Percentiles rank a stretch among this genome's conserved stretches.
These are phyloP conservation scores for Xylariales sp. DNA, from an alignment of 2,329 filamentous ascomycete species.

Conservation along the genomic window DNA sequence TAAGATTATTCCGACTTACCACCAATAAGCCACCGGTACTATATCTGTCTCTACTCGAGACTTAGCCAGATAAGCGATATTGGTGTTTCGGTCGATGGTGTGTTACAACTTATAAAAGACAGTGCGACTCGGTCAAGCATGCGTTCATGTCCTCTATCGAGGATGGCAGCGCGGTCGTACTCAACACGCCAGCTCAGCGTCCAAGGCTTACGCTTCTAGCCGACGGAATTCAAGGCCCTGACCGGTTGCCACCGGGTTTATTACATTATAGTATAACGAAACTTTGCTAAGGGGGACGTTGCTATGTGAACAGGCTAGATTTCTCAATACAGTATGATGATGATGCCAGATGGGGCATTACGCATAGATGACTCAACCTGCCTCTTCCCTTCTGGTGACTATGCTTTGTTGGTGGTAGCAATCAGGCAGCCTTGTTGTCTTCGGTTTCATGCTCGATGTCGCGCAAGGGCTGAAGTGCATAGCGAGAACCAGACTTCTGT, in stretches of 20 bases:
- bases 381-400: conserved; percentile 5
- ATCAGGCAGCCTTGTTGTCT: conserved; percentile 30
- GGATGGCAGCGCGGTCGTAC: conserved; percentile 4
- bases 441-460: conserved; percentile 26
- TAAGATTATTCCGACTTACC: conserved; percentile 17
- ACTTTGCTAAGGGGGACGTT: conserved; percentile 11
- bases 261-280: not conserved
- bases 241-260: conserved; percentile 6
- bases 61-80: conserved; percentile 8
- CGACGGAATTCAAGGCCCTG: not conserved
- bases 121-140: conserved; percentile 7
- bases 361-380: conserved; percentile 27
- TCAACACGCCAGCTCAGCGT: not conserved
- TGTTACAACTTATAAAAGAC: conserved; percentile 6
- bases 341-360: conserved; percentile 23
- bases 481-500: conserved; percentile 19
- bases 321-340: conserved; percentile 19
- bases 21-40: conserved; percentile 5
- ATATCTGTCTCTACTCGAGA: not conserved
- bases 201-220: conserved; percentile 9
- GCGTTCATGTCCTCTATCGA: conserved; percentile 4
- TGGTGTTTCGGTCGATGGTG: not conserved
- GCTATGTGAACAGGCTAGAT: conserved; percentile 13
- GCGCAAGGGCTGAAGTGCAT: conserved; percentile 33
- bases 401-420: conserved; percentile 22